Conservation (phyloP, 148 eudicot genomes). For the Rhododendron ferrugineum region DNA sequence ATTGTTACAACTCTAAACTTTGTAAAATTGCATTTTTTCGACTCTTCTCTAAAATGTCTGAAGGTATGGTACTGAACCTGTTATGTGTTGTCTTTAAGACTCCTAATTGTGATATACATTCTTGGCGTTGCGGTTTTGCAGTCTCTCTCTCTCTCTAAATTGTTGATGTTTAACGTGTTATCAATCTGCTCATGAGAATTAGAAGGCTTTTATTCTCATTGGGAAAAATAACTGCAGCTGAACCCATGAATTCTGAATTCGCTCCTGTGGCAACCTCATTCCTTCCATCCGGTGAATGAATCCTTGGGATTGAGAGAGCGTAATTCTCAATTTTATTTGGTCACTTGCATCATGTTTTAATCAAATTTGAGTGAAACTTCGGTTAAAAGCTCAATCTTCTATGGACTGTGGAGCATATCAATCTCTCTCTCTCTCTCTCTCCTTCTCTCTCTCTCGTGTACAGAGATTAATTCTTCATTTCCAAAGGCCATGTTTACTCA, state of each 20-base stretch:
- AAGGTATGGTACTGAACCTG: conserved; percentile 23
- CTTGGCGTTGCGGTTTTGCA: background rate
- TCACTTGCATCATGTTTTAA: background rate
- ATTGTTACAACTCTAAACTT: conserved; percentile 19
- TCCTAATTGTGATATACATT: conserved; percentile 7
- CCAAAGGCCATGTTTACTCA: background rate
- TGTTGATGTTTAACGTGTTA: background rate
- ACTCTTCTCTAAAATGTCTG: conserved; percentile 23
- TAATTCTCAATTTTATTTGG: too few relatives aligned
- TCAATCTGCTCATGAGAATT: background rate
- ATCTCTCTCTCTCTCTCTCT: background rate
- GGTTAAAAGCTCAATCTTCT: background rate
- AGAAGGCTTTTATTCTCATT: background rate
- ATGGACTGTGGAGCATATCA: background rate
- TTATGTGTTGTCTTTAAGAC: conserved; percentile 20
- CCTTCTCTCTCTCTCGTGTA: background rate
- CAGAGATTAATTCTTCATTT: background rate
- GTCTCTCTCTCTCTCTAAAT: background rate
- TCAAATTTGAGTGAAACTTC: background rate
- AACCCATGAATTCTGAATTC: background rate
- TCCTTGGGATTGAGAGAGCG: background rate
- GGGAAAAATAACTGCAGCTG: background rate
- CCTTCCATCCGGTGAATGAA: background rate
- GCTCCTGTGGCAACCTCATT: background rate
- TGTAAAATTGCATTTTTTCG: conserved; percentile 27